Percentiles rank a stretch among this genome's conserved stretches.
Evolutionary conservation across 2,329 filamentous ascomycete genomes (phyloP).

Genomic region (Aspergillus glaucus): DNA sequence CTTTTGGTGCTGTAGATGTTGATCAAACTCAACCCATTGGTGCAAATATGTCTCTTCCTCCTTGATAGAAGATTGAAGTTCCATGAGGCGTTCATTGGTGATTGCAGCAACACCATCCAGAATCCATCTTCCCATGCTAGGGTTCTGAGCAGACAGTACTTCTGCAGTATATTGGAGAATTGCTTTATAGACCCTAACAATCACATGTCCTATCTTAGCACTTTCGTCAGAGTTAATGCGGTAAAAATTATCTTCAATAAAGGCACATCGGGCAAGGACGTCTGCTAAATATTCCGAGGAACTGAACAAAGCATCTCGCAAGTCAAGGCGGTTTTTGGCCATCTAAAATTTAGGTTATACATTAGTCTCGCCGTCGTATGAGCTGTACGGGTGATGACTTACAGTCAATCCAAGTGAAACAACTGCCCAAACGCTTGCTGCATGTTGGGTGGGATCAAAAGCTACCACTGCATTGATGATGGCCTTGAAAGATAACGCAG

Average conservation of each 20-base stretch:
- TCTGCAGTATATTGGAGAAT: conserved; percentile 9
- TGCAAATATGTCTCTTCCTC: conserved; percentile 6
- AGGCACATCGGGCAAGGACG: conserved; percentile 6
- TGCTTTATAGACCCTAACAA: conserved; percentile 8
- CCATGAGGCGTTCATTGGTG: conserved; percentile 6
- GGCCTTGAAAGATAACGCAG: conserved; percentile 11
- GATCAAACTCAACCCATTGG: conserved; percentile 3
- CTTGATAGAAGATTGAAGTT: conserved; percentile 8
- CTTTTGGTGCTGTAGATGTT: conserved; percentile 5
- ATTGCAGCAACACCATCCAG: conserved; percentile 8
- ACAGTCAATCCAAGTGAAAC: conserved; percentile 14
- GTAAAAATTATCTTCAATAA: conserved; percentile 10
- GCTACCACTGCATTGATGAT: conserved; percentile 5
- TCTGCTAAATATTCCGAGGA: conserved; percentile 12
- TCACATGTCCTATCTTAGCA: conserved; percentile 1
- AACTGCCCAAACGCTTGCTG: conserved; percentile 12
- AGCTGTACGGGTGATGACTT: neutral
- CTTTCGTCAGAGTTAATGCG: neutral
- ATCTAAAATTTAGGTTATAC: conserved; percentile 4
- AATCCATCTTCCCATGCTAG: conserved; percentile 2
- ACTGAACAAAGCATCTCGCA: conserved; percentile 8
- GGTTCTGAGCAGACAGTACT: conserved; percentile 1
- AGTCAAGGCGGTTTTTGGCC: conserved; percentile 6
- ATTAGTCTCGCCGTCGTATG: neutral
- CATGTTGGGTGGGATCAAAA: conserved; percentile 10